These are phyloP conservation scores for Allantophomopsis lycopodina DNA, from an alignment of 2,329 filamentous ascomycete genomes.

Conservation along the genomic window DNA sequence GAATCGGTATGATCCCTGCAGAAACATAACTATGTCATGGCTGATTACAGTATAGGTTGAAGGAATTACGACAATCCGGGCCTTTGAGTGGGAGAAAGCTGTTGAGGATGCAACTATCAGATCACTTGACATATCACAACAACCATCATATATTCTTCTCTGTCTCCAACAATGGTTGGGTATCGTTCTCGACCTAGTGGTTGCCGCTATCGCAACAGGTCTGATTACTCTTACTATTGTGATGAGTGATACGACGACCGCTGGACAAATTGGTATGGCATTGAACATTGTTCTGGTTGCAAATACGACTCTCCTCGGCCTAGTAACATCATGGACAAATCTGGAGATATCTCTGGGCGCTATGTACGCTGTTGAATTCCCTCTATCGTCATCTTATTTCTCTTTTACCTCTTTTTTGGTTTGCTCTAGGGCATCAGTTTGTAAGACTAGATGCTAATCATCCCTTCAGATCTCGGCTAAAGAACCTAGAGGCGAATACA, in stretches of 20 bases:
- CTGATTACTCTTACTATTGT: slow-evolving; percentile 8
- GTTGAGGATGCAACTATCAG: slow-evolving; percentile 28
- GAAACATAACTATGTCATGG: slow-evolving; percentile 28
- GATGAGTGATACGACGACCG: slow-evolving; percentile 5
- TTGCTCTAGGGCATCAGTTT: no score
- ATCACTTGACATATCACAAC: slow-evolving; percentile 37
- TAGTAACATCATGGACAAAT: slow-evolving; percentile 34
- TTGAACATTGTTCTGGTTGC: slow-evolving; percentile 11
- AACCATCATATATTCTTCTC: no score
- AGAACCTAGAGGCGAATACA: slow-evolving; percentile 26
- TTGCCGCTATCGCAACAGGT: slow-evolving; percentile 3
- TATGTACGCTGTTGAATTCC: slow-evolving; percentile 35
- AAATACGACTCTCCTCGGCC: slow-evolving; percentile 8
- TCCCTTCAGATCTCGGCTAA: no score
- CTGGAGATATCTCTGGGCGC: slow-evolving; percentile 45
- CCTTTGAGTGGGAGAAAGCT: slow-evolving; percentile 35
- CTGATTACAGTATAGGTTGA: slow-evolving; percentile 26
- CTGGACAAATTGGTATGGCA: slow-evolving; percentile 10
- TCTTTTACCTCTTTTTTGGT: no score
- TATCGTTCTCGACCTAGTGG: slow-evolving; percentile 24
- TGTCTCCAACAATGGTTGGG: slow-evolving; percentile 44
- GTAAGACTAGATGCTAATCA: no score
- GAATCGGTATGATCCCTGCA: slow-evolving; percentile 29
- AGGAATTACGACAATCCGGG: slow-evolving; percentile 26
- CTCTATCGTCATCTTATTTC: no score